Conservation (phyloP, 495 filamentous ascomycete species). For the Talaromyces trachyspermus region DNA sequence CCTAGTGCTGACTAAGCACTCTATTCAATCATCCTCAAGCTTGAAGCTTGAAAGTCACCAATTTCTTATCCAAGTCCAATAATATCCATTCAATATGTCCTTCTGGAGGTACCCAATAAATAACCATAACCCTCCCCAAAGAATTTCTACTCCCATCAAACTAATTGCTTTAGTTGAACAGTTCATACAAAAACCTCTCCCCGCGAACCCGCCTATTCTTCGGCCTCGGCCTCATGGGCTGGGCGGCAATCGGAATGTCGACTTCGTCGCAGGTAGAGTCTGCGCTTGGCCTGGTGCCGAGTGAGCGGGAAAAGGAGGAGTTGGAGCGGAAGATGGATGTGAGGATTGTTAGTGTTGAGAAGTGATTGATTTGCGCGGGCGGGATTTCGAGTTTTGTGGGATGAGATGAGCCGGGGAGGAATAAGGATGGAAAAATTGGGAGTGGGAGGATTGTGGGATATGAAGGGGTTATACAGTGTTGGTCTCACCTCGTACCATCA, state of each 20-base stretch:
- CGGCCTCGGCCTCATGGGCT: constrained; percentile 59
- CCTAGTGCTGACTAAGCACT: too few relatives aligned
- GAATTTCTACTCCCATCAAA: too few relatives aligned
- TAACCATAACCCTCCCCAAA: neutral
- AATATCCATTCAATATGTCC: constrained; percentile 19
- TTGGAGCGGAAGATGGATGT: constrained; percentile 45
- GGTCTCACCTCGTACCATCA: too few relatives aligned
- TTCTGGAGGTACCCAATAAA: constrained; percentile 27
- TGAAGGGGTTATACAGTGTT: too few relatives aligned
- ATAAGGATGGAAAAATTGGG: too few relatives aligned
- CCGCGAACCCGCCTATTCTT: constrained; percentile 56
- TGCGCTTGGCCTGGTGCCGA: constrained; percentile 54
- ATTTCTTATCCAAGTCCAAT: neutral
- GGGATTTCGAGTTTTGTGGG: too few relatives aligned
- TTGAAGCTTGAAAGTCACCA: neutral
- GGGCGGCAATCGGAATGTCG: constrained; percentile 52
- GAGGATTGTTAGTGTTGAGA: constrained; percentile 33
- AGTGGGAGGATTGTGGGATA: too few relatives aligned
- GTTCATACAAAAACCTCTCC: constrained; percentile 52
- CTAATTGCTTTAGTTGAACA: constrained; percentile 19
- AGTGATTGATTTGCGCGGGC: too few relatives aligned
- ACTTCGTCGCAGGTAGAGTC: constrained; percentile 54
- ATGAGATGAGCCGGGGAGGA: too few relatives aligned
- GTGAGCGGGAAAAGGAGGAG: constrained; percentile 51
- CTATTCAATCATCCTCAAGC: neutral